Percentiles rank a stretch among this genome's conserved stretches.
phyloP scores from a whole-genome alignment of 805 yeast species.

The Monosporozyma solicola region DNA sequence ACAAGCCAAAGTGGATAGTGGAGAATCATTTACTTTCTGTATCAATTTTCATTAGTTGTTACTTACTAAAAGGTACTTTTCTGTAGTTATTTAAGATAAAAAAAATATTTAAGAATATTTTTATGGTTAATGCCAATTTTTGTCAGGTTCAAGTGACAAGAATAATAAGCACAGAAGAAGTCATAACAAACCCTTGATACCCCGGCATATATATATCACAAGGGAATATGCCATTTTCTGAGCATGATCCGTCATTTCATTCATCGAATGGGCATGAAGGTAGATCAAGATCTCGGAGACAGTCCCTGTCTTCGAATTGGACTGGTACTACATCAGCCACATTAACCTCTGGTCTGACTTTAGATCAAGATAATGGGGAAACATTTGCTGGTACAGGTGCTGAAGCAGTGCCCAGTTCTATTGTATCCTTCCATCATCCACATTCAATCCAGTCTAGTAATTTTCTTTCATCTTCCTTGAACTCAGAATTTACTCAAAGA shows the following conservation, averaged over 20 bases:
- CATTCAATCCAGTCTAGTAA: slow-evolving; percentile 38
- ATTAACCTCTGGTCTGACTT: slow-evolving; percentile 17
- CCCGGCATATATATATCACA: neutral
- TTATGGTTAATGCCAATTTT: no score
- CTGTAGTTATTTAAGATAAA: no score
- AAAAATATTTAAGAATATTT: no score
- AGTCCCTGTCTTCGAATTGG: slow-evolving; percentile 27
- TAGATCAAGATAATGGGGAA: slow-evolving; percentile 58
- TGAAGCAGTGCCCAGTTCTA: slow-evolving; percentile 67
- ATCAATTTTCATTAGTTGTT: no score
- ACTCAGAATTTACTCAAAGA: slow-evolving; percentile 21
- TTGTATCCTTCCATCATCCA: slow-evolving; percentile 66
- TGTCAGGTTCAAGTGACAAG: neutral
- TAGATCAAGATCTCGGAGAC: slow-evolving; percentile 7
- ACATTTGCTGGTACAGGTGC: slow-evolving; percentile 73
- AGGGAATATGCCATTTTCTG: neutral
- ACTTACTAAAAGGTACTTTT: no score
- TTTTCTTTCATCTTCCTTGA: slow-evolving; percentile 10
- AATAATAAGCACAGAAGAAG: neutral
- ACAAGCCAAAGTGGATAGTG: no score
- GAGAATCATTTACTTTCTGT: no score
- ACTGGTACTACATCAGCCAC: slow-evolving; percentile 29
- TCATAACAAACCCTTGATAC: neutral
- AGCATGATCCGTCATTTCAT: neutral
- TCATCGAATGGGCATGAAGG: slow-evolving; percentile 43